Base-by-base conservation (phyloP, 2,329 filamentous ascomycete species). In the Monilinia aucupariae region DNA sequence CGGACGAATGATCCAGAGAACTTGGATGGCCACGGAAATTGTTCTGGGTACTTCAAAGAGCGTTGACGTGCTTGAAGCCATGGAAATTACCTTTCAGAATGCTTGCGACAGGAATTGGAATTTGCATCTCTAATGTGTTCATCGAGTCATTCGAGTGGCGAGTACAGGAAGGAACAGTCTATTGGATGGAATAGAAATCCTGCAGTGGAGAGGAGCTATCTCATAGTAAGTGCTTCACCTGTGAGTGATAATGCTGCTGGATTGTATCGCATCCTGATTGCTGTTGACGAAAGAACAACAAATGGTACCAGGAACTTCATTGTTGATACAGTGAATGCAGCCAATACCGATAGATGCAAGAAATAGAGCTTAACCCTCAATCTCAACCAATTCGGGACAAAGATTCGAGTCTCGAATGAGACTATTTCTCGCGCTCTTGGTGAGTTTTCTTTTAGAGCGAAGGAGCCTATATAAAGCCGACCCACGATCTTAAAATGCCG, bases 401-500 rank as follows among this genome's bases (percentile, higher is more conserved):
- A 77, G 66, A 65, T 79, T 55, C 70, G 51, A 39, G 58, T 62
- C 20, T 56, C 51, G 8, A 62, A 62, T 10, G 32, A 62, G 1
- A 34, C 12, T 72, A 64, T 64, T 32, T 75, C 76, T 41, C 70
- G 72, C 65, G 75, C 77, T 7, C 73, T 73, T 9, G 79, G 78
- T 4, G 74, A 2, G 74, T 80, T 59, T 79, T 75, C 58, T n/a
- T n/a, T 64, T 79, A 3, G 68, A 74, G 20, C 78, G 77, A 0
- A 71, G 76, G 62, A 74, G 72, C 30, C 52, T 80, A 1, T 80
- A 80, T 66, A 72, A 74, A 7, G 78, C 78, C 0, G 77, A 80
- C 65, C 70, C 78, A 12, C 75, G 78, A 6, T 48, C 51, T 20
- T 37, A 25, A 22, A 70, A 69, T 4, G 74, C 75, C 50, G 64